Evolutionary conservation across 139 green algal genomes (phyloP), one percentile per base, ranked within the genome.

Genomic region (Gonium pectorale): DNA sequence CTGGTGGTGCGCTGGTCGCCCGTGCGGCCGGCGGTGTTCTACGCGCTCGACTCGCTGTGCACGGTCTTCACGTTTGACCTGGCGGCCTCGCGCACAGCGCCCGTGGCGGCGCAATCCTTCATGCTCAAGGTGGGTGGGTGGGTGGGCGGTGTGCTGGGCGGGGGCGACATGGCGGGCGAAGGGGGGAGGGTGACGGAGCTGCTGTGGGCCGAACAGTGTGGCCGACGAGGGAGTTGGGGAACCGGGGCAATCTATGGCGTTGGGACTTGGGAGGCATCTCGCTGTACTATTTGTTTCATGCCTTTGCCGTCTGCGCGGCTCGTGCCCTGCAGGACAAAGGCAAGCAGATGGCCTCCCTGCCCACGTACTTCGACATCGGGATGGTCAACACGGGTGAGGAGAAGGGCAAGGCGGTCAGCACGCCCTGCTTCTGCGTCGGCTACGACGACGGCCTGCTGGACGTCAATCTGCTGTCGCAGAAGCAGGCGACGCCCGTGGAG

Each of bases 381-480:
- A 9, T 78, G 64, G 64, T 68, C 35, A 43, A 85, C 1, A 41
- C 38, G 33, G 79, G 79, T 49, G 46, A 77, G 29, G 52, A 37
- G 27, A 26, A 15, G 3, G 9, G 6, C 26, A 27, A 1, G 9
- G 44, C 2, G 11, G 31, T 33, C 13, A 49, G 79, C 64, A 44
- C 79, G 8, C 43, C 77, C 31, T 15, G 19, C 24, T 85, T 73
- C 79, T 67, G 46, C 64, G 35, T 85, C 24, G 79, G 64, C 37
- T 90, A 90, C 44, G 87, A 90, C 43, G 87, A 90, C 43, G 87
- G 87, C n/a, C 31, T 64, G n/a, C 41, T 86, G 44, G 77, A 90
- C 75, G 80, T 90, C 1, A 72, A 86, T 51, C 27, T 78, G 43
- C 49, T 90, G 37, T 35, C 83, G 6, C 2, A 27, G 9, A 69